These are phyloP conservation scores for Erodium moschatum DNA, from an alignment of 441 rosid genomes.

Conservation along the genomic window DNA sequence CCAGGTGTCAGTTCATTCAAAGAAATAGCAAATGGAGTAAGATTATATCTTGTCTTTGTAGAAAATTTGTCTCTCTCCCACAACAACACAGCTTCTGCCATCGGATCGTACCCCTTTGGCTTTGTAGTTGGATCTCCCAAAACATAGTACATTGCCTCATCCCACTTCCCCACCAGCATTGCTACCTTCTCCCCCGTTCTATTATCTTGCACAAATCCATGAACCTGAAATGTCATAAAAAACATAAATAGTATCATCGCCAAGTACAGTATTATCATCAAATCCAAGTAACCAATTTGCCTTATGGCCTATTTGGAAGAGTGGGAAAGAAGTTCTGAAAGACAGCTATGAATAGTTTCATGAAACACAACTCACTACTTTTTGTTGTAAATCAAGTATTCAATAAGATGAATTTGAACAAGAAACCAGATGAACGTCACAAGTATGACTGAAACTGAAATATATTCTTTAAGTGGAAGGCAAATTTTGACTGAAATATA, in stretches of 20 bases:
- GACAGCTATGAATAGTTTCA: background rate
- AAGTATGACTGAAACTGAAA: background rate
- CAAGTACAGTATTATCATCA: background rate
- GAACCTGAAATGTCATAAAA: constrained; percentile 40
- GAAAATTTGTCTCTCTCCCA: constrained; percentile 57
- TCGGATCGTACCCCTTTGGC: constrained; percentile 39
- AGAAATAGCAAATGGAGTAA: constrained; percentile 68
- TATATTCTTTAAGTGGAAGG: background rate
- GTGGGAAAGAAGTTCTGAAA: background rate
- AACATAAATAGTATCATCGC: background rate
- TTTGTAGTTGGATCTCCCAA: constrained; percentile 50
- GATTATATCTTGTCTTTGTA: constrained; percentile 66
- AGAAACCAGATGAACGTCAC: background rate
- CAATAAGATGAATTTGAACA: background rate
- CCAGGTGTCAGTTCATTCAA: constrained; percentile 66
- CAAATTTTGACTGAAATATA: no score
- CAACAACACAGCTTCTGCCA: constrained; percentile 39
- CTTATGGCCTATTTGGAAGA: background rate
- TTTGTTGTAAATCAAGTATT: background rate
- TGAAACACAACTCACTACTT: background rate
- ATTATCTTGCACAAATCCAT: constrained; percentile 58
- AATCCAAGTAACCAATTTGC: background rate
- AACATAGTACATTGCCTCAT: constrained; percentile 64
- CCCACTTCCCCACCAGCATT: constrained; percentile 82
- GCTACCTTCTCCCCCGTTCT: constrained; percentile 51